Evolutionary conservation across 176 grass and related monocot species (phyloP).

Genomic region (Elaeis guineensis): DNA sequence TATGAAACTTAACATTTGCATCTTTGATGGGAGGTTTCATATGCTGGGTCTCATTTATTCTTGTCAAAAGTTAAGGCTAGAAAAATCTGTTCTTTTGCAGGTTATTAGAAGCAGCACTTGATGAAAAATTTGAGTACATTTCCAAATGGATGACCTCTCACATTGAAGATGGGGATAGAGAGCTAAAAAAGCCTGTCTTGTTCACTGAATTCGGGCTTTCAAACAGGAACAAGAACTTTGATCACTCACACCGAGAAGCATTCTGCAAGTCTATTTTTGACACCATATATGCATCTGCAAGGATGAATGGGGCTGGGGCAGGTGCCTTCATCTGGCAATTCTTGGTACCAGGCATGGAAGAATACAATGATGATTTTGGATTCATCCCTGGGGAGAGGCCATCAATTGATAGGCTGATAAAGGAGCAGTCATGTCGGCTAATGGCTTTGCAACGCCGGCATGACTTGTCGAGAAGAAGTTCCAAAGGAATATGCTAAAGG

Average conservation of each 20-base stretch:
- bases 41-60: too few relatives aligned
- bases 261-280: conserved; percentile 71
- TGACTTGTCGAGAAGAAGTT: conserved; percentile 21
- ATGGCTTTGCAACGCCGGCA: conserved; percentile 29
- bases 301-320: conserved; percentile 38
- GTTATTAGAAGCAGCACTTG: conserved; percentile 36
- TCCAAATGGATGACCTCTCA: conserved; percentile 60
- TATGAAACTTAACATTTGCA: too few relatives aligned
- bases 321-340: conserved; percentile 86
- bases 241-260: conserved; percentile 48
- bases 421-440: conserved; percentile 75
- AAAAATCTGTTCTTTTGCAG: conserved; percentile 24
- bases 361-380: conserved; percentile 56
- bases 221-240: conserved; percentile 38
- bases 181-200: conserved; percentile 73
- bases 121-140: conserved; percentile 65
- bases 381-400: conserved; percentile 62
- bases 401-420: conserved; percentile 54
- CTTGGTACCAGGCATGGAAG: conserved; percentile 63
- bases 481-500: conserved; percentile 26
- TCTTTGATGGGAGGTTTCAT: too few relatives aligned
- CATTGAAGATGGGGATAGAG: conserved; percentile 69
- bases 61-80: neutral
- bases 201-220: conserved; percentile 90
- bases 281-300: conserved; percentile 49